Evolutionary conservation across 352 stramenopile species (phyloP).

Genomic region (Phytopythium oedochilum): DNA sequence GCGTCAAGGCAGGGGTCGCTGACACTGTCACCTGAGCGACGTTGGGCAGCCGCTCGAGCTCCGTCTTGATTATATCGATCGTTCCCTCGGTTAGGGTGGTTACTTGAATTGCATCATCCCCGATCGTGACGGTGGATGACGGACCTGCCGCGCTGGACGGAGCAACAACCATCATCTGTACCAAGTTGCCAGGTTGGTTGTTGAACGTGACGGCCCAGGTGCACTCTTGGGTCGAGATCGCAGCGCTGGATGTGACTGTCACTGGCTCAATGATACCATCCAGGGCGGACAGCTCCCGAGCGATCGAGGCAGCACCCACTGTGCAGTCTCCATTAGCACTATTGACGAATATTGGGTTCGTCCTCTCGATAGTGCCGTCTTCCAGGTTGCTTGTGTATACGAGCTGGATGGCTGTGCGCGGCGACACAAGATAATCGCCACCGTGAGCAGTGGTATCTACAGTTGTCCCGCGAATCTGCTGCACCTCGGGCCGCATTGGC

Average conservation of each 20-base stretch:
- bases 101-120: slow-evolving; percentile 83
- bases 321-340: slow-evolving; percentile 76
- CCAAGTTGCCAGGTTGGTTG: slow-evolving; percentile 83
- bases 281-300: slow-evolving; percentile 41
- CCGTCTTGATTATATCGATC: slow-evolving; percentile 93
- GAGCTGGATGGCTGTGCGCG: slow-evolving; percentile 82
- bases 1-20: slow-evolving; percentile 22
- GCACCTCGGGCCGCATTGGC: slow-evolving; percentile 70
- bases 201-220: slow-evolving; percentile 89
- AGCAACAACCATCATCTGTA: slow-evolving; percentile 64
- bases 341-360: slow-evolving; percentile 82
- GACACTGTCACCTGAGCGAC: slow-evolving; percentile 90
- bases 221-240: slow-evolving; percentile 63
- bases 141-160: slow-evolving; percentile 29
- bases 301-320: slow-evolving; percentile 48
- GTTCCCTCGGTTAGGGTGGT: slow-evolving; percentile 68
- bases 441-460: slow-evolving; percentile 87
- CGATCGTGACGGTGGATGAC: slow-evolving; percentile 37
- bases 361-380: slow-evolving; percentile 47
- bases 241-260: slow-evolving; percentile 36
- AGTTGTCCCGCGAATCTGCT: slow-evolving; percentile 89
- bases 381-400: slow-evolving; percentile 76
- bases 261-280: slow-evolving; percentile 37
- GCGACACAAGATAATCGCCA: slow-evolving; percentile 88
- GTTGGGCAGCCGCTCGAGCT: slow-evolving; percentile 89